Percentiles rank a stretch among this genome's conserved stretches.
Evolutionary conservation across 2,329 filamentous ascomycete species (phyloP).

Genomic region (Alternaria brassicicola): DNA sequence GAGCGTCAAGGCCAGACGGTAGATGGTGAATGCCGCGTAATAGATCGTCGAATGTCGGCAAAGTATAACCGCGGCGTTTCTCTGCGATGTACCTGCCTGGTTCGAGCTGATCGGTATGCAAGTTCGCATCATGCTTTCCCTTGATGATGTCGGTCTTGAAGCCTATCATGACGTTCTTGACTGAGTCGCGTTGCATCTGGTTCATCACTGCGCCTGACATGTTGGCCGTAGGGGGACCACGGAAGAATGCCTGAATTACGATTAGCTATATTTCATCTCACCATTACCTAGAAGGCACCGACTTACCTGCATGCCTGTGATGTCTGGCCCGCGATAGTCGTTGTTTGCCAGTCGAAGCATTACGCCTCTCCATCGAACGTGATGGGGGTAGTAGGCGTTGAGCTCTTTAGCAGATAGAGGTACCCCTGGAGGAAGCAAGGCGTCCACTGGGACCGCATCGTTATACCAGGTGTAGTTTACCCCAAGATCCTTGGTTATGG

Average conservation of each 20-base stretch:
- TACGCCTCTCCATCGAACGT: conserved; percentile 29
- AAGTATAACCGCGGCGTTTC: neutral
- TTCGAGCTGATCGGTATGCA: conserved; percentile 19
- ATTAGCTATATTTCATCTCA: neutral
- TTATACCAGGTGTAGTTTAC: conserved; percentile 27
- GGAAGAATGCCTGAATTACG: conserved; percentile 23
- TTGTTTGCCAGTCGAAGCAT: conserved; percentile 34
- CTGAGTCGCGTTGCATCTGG: conserved; percentile 19
- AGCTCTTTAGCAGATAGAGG: conserved; percentile 36
- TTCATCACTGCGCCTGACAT: conserved; percentile 16
- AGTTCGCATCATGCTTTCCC: conserved; percentile 18
- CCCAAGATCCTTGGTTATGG: neutral
- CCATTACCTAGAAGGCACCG: neutral
- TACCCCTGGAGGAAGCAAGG: conserved; percentile 35
- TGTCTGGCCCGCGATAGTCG: conserved; percentile 25
- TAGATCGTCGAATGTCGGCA: conserved; percentile 33
- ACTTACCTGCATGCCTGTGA: conserved; percentile 29
- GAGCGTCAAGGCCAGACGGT: conserved; percentile 27
- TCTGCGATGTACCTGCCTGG: conserved; percentile 11
- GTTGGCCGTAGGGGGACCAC: conserved; percentile 10
- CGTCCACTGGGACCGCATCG: conserved; percentile 24
- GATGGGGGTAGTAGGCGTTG: conserved; percentile 37
- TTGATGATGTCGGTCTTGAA: conserved; percentile 20
- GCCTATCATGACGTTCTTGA: conserved; percentile 10
- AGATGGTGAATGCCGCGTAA: conserved; percentile 24